phyloP scores from a whole-genome alignment of 1,139 yeast genomes.

The Candida buenavistaensis region DNA sequence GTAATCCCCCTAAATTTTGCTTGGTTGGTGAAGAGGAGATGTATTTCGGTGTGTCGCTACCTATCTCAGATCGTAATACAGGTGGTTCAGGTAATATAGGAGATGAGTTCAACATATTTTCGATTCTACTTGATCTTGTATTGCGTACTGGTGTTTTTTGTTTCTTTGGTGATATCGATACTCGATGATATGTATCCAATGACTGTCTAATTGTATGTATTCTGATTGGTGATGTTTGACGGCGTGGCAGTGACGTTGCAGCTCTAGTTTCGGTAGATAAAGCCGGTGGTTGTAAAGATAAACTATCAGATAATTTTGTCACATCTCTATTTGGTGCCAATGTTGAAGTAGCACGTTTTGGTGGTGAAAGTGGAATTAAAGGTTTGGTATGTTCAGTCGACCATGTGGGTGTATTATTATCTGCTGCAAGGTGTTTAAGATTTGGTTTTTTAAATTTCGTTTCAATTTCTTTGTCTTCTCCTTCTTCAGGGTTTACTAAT shows the following conservation, averaged over 20 bases:
- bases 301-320: slow-evolving; percentile 8
- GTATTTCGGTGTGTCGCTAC: slow-evolving; percentile 13
- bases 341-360: slow-evolving; percentile 25
- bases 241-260: slow-evolving; percentile 7
- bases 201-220: slow-evolving; percentile 36
- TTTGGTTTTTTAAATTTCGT: slow-evolving; percentile 22
- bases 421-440: slow-evolving; percentile 21
- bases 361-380: slow-evolving; percentile 35
- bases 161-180: slow-evolving; percentile 36
- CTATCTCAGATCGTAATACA: slow-evolving; percentile 37
- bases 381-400: slow-evolving; percentile 30
- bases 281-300: slow-evolving; percentile 10
- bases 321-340: slow-evolving; percentile 16
- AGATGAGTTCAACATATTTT: slow-evolving; percentile 46
- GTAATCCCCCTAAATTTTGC: slow-evolving; percentile 5
- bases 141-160: slow-evolving; percentile 17
- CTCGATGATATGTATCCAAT: slow-evolving; percentile 35
- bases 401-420: slow-evolving; percentile 42
- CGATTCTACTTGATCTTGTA: slow-evolving; percentile 43
- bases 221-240: slow-evolving; percentile 14
- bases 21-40: slow-evolving; percentile 4
- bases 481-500: slow-evolving; percentile 14
- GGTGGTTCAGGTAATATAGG: slow-evolving; percentile 55
- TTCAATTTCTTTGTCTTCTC: slow-evolving; percentile 4
- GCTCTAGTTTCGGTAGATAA: slow-evolving; percentile 1